Evolutionary conservation across 148 eudicot species (phyloP), one percentile per base, ranked within the genome.

Genomic region (Heliamphora exappendiculata): DNA sequence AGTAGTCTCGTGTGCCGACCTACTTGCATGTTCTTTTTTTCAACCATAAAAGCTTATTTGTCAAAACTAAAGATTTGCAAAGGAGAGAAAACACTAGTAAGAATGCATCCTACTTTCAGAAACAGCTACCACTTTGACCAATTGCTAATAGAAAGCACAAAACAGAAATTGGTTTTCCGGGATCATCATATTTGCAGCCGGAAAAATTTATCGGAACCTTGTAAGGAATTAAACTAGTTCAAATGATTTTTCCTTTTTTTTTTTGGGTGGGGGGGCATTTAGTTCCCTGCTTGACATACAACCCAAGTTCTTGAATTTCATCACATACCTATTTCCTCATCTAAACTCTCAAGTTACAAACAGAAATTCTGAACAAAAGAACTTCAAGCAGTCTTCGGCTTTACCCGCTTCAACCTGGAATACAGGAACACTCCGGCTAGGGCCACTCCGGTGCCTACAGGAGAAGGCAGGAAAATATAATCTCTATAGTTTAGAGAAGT

Each of bases 351-450:
- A 36, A 78, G 1, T 39, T 49, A 63, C 64, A 70, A 26, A 37
- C 74, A 81, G 53, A 76, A 82, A 34, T 74, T 44, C 66, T 72
- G 10, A 28, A 20, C 51, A 26, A 12, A 22, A 8, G 57, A 75
- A 31, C 33, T 71, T 86, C 76, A 93, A 79, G 87, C 85, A 13
- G 85, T 76, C 74, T 91, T 93, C 9, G 94, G 81, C 87, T 91
- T 91, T 45, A 87, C 81, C 41, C 93, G 70, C 74, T 85, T 88
- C 82, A 94, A 90, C 82, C 91, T 86, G 17, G 98, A 94, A 82
- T 94, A 94, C 82, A 91, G 67, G 89, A 94, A 94, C 63, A 94
- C 98, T 70, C 98, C 98, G 31, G 93, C 95, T 67, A 94, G 97
- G 67, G 93, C 98, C 65, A 91, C 85, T 12, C 85, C 97, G 62